A percentile compares a stretch with the other conserved stretches of the same genome.
phyloP scores from a whole-genome alignment of 345 rosid genomes.

The Aegle marmelos region DNA sequence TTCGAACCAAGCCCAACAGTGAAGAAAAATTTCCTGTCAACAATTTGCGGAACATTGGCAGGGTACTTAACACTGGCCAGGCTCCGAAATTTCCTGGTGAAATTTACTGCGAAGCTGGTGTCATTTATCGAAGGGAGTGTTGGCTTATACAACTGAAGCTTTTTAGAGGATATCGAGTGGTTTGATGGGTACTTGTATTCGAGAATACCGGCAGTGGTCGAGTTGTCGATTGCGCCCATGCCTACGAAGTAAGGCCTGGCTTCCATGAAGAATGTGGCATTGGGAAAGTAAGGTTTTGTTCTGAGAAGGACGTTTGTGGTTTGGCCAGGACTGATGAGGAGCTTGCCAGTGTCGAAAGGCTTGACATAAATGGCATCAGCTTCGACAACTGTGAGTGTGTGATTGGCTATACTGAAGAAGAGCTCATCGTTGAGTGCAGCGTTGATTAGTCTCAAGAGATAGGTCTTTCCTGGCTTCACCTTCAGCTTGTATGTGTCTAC shows the following conservation, averaged over 20 bases:
- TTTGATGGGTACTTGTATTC: conserved; percentile 29
- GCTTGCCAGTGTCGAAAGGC: conserved; percentile 29
- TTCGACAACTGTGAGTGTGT: conserved; percentile 39
- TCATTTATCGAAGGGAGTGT: conserved; percentile 37
- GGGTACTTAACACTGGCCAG: conserved; percentile 37
- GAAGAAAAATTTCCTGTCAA: conserved; percentile 40
- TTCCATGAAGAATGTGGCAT: conserved; percentile 44
- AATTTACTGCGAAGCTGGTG: conserved; percentile 31
- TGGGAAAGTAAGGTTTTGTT: conserved; percentile 36
- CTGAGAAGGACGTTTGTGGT: conserved; percentile 44
- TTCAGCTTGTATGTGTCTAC: conserved; percentile 44
- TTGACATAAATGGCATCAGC: conserved; percentile 41
- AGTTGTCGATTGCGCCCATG: conserved; percentile 34
- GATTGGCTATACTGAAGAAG: conserved; percentile 53
- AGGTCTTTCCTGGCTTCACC: conserved; percentile 50
- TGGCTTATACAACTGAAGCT: conserved; percentile 32
- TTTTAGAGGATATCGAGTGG: conserved; percentile 11
- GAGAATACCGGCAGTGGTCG: conserved; percentile 44
- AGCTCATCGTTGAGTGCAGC: conserved; percentile 64
- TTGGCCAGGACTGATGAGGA: conserved; percentile 43
- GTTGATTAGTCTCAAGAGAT: conserved; percentile 46
- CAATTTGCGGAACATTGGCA: conserved; percentile 36
- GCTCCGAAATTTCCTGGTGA: conserved; percentile 34
- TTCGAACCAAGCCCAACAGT: conserved; percentile 37
- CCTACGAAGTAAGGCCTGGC: conserved; percentile 41